Base-by-base conservation (phyloP, 2,329 filamentous ascomycete species). In the Colletotrichum lindemuthianum region DNA sequence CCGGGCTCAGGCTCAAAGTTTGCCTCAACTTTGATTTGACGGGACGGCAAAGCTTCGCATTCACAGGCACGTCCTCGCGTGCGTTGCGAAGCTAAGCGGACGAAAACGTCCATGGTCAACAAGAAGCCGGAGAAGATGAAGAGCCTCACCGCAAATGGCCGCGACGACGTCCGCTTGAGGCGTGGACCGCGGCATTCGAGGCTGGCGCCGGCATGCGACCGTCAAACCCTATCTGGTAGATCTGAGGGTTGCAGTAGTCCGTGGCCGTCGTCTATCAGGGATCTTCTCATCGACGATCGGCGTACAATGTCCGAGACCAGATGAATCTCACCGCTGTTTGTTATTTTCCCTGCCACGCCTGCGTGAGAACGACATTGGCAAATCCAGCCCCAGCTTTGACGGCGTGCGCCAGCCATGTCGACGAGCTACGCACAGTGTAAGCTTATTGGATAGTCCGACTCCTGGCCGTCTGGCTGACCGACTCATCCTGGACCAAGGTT, bases 241-340 rank as follows among this genome's bases (percentile, higher is more conserved):
- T 65, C 61, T 54, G 44, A 44, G 24, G 15, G 39, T 39, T 41
- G 47, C 33, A 3, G 39, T 32, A 34, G 60, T 52, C 55, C n/a
- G 55, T 13, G 49, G 37, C 32, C 48, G 16, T 49, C 49, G 37
- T 56, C 13, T 24, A 44, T 43, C n/a, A 24, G 32, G 56, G 8
- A 37, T 12, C 15, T 41, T 6, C 24, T 24, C 15, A 34, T 36
- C 10, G 37, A 24, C n/a, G 44, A 49, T 15, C n/a, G 34, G 24
- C 13, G 45, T 13, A 33, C 36, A 41, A 33, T 9, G 8, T 34
- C 8, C 6, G 41, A 48, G 40, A 49, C 49, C 44, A 54, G 51
- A 60, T 15, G 45, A 54, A 55, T 52, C 61, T 60, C 57, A 65
- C 61, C 61, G 61, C 61, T 41, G 33, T 61, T 65, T 61, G 49